phyloP scores from a whole-genome alignment of 306 rosid genomes.

The Lithocarpus polystachyus region DNA sequence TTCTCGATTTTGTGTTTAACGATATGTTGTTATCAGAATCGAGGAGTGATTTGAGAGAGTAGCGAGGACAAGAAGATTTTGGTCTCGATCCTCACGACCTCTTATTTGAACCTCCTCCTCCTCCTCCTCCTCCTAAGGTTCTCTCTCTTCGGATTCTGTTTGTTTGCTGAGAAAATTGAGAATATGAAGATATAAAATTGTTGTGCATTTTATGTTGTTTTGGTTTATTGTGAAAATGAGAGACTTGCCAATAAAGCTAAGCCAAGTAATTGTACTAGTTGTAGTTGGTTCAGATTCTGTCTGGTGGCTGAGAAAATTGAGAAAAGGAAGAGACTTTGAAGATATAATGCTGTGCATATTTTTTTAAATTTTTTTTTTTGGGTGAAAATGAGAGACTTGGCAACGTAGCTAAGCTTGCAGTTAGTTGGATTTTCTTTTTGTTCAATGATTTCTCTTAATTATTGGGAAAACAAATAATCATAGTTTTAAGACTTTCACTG shows the following conservation, averaged over 20 bases:
- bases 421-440: background rate
- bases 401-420: background rate
- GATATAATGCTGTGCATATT: background rate
- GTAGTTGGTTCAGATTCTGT: too few species aligned
- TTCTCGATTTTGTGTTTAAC: too few species aligned
- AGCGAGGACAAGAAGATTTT: slow-evolving; percentile 48
- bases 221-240: too few species aligned
- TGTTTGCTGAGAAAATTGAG: background rate
- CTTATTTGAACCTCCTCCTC: slow-evolving; percentile 49
- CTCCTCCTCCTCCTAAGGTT: slow-evolving; percentile 58
- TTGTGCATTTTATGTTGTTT: too few species aligned
- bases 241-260: too few species aligned
- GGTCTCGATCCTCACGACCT: slow-evolving; percentile 77
- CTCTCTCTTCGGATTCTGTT: slow-evolving; percentile 7
- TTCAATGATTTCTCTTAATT: background rate
- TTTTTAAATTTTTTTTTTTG: background rate
- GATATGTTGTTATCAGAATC: slow-evolving; percentile 34
- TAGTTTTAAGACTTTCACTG: background rate
- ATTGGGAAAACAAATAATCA: background rate
- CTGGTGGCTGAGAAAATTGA: too few species aligned
- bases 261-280: too few species aligned
- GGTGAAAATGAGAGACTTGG: background rate
- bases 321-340: background rate
- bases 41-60: slow-evolving; percentile 46
- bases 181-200: background rate